Conservation (phyloP, 73 alveolate genomes). For the Paramecium tetraurelia region DNA sequence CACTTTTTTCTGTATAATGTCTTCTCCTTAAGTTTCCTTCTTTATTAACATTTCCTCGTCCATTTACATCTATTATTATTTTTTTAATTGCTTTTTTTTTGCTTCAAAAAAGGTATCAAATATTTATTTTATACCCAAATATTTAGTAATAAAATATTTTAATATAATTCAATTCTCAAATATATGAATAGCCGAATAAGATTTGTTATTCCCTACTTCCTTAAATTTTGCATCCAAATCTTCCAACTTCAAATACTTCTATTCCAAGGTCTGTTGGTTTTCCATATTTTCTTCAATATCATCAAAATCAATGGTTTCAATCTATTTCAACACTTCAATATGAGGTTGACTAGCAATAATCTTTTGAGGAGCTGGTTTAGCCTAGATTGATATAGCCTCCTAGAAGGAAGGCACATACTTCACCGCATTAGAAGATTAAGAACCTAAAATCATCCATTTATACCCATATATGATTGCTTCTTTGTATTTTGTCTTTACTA, state of each 20-base stretch:
- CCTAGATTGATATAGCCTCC: not conserved
- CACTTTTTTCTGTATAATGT: not conserved
- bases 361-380: not conserved
- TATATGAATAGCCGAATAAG: not conserved
- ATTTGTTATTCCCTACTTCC: not conserved
- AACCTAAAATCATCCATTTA: not conserved
- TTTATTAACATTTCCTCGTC: not conserved
- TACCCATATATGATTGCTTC: constrained; percentile 19
- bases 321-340: not conserved
- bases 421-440: constrained; percentile 13
- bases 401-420: constrained; percentile 15
- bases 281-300: constrained; percentile 36
- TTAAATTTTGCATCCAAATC: not conserved
- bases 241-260: not conserved
- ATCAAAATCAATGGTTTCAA: constrained; percentile 39
- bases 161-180: not conserved
- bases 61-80: not conserved
- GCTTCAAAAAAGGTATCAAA: not conserved
- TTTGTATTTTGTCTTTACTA: not conserved
- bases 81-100: not conserved
- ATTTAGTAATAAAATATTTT: not conserved
- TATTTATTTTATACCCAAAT: not conserved
- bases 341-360: constrained; percentile 24
- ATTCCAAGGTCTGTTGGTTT: not conserved
- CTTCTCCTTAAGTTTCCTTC: not conserved